phyloP scores from a whole-genome alignment of 148 eudicot genomes.

The Rhododendron vialii region DNA sequence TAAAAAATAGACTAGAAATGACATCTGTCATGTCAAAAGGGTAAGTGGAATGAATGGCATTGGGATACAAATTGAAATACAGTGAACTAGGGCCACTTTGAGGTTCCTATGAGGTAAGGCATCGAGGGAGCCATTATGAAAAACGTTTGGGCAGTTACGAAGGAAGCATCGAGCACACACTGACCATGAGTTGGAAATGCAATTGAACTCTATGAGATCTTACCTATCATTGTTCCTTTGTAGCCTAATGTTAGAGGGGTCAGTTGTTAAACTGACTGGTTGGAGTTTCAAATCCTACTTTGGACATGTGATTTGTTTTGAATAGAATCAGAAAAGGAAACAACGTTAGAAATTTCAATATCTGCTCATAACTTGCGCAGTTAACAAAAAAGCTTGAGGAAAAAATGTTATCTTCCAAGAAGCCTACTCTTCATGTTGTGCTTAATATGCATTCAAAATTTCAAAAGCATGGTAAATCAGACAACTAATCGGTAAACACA shows the following conservation, averaged over 20 bases:
- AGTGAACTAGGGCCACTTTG: background rate
- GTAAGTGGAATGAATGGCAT: background rate
- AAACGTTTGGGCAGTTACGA: background rate
- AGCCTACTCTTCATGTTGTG: background rate
- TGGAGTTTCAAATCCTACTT: background rate
- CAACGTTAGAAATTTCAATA: no score
- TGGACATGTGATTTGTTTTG: background rate
- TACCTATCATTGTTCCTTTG: background rate
- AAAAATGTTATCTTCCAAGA: background rate
- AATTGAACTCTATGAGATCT: background rate
- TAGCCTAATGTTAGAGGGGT: background rate
- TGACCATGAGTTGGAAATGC: background rate
- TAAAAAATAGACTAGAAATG: background rate
- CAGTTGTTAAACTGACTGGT: background rate
- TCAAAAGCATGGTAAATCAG: background rate
- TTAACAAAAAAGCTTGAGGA: background rate
- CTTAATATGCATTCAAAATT: background rate
- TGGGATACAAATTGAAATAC: background rate
- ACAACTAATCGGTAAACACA: background rate
- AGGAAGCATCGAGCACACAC: background rate
- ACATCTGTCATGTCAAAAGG: background rate
- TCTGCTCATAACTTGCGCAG: background rate
- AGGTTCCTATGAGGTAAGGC: background rate
- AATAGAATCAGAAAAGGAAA: background rate
- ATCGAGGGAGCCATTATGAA: background rate